Conservation (phyloP, 306 rosid species). For the Cyamopsis tetragonoloba region DNA sequence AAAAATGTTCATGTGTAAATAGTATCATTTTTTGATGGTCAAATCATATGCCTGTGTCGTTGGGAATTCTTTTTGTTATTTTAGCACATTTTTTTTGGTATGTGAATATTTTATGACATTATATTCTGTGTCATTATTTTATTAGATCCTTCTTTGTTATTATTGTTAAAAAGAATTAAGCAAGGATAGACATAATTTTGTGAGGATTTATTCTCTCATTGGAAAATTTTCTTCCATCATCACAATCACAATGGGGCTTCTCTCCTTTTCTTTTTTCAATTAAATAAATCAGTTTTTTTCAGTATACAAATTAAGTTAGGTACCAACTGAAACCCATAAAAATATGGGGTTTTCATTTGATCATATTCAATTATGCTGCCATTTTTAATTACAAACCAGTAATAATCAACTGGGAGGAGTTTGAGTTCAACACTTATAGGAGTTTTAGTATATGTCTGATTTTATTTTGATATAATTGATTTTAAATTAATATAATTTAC, state of each 20-base stretch:
- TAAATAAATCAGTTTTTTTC: background rate
- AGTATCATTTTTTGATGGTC: conserved; percentile 34
- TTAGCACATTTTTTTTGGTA: conserved; percentile 13
- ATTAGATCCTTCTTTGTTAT: conserved; percentile 45
- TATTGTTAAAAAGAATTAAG: background rate
- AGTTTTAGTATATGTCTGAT: too few species aligned
- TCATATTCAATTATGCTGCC: background rate
- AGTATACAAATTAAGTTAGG: conserved; percentile 21
- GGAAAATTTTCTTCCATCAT: conserved; percentile 20
- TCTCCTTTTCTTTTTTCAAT: background rate
- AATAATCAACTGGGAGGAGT: too few species aligned
- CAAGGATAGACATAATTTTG: conserved; percentile 25
- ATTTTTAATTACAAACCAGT: background rate
- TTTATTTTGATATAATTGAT: too few species aligned
- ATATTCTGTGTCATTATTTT: conserved; percentile 37
- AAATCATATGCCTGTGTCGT: conserved; percentile 34
- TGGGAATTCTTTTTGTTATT: conserved; percentile 4
- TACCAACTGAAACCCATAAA: conserved; percentile 5
- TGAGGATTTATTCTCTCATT: conserved; percentile 28
- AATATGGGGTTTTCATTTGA: conserved; percentile 4
- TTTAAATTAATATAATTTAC: too few species aligned
- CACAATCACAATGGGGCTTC: conserved; percentile 11
- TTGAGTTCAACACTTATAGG: too few species aligned
- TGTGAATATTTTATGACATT: conserved; percentile 21
- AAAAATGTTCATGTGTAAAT: background rate